A percentile compares a stretch with the other conserved stretches of the same genome.
Evolutionary conservation across 2,329 filamentous ascomycete species (phyloP).

Genomic region (Cladosporium sp.): DNA sequence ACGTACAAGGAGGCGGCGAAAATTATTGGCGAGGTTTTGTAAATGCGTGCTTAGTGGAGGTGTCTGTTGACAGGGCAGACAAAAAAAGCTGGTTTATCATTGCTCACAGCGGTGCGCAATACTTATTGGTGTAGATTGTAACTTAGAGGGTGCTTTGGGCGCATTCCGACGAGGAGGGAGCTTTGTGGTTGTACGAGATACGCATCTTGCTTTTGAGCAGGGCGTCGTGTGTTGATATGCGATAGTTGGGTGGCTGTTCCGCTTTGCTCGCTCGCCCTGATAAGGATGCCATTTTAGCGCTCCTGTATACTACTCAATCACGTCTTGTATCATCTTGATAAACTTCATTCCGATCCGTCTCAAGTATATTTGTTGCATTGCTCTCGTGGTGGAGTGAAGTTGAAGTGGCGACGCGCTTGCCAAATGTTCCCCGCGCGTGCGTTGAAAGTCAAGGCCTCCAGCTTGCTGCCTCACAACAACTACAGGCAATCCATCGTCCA

Average conservation of each 20-base stretch:
- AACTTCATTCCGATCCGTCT: too few species aligned
- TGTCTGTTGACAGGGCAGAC: not conserved
- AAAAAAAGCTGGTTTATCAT: not conserved
- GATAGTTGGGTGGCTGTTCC: not conserved
- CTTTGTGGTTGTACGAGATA: not conserved
- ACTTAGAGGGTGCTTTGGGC: not conserved
- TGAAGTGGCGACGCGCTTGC: not conserved
- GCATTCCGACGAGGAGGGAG: not conserved
- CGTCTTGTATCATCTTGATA: not conserved
- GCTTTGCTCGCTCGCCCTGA: not conserved
- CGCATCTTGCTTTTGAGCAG: not conserved
- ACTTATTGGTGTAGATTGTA: not conserved
- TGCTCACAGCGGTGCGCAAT: not conserved
- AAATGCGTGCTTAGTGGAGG: conserved; percentile 27
- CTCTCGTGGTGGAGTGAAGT: not conserved
- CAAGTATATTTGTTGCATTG: too few species aligned
- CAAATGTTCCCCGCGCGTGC: not conserved
- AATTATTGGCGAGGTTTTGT: conserved; percentile 95
- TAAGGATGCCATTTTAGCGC: not conserved
- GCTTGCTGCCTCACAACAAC: too few species aligned
- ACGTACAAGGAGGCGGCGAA: conserved; percentile 97
- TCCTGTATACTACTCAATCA: conserved; percentile 2
- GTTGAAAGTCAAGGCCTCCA: too few species aligned
- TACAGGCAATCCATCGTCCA: not conserved
- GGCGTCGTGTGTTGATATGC: conserved; percentile 2